Evolutionary conservation across 1,284 basidiomycete genomes (phyloP).

Genomic region (Termitomyces sp.): DNA sequence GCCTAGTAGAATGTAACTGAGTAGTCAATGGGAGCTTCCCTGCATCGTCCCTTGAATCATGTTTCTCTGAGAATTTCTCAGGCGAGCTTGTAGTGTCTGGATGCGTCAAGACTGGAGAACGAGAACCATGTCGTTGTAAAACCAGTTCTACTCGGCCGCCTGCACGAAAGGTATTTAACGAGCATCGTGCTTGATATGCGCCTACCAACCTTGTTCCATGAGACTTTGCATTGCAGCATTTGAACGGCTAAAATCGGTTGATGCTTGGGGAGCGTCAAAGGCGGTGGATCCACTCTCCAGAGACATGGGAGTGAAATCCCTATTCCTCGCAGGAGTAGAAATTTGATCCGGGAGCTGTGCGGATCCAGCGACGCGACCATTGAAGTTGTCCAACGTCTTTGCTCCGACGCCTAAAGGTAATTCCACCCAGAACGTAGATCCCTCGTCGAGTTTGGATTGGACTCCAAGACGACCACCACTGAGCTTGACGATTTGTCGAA

Average conservation of each 20-base stretch:
- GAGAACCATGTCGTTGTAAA: conserved; percentile 40
- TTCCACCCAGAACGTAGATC: conserved; percentile 80
- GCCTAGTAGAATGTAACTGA: conserved; percentile 12
- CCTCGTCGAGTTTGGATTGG: conserved; percentile 53
- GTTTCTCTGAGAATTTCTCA: conserved; percentile 1
- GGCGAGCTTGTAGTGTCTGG: conserved; percentile 30
- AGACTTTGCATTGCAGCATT: conserved; percentile 55
- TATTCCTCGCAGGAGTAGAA: neutral
- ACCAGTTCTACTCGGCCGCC: conserved; percentile 59
- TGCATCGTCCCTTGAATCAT: conserved; percentile 1
- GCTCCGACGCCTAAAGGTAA: conserved; percentile 48
- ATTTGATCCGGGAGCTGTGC: neutral
- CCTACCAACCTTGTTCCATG: conserved; percentile 60
- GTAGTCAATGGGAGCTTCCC: conserved; percentile 24
- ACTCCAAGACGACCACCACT: conserved; percentile 79
- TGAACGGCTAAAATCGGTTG: conserved; percentile 26
- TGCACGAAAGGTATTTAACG: conserved; percentile 21
- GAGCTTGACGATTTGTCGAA: conserved; percentile 85
- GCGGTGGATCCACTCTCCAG: conserved; percentile 22
- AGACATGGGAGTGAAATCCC: neutral
- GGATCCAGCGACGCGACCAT: conserved; percentile 10
- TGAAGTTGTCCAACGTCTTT: conserved; percentile 27
- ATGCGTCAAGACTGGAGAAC: conserved; percentile 39
- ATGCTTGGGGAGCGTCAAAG: conserved; percentile 24
- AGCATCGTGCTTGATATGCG: neutral